These are phyloP conservation scores for Laburnicola sp. DNA, from an alignment of 2,329 filamentous ascomycete genomes.

Conservation along the genomic window DNA sequence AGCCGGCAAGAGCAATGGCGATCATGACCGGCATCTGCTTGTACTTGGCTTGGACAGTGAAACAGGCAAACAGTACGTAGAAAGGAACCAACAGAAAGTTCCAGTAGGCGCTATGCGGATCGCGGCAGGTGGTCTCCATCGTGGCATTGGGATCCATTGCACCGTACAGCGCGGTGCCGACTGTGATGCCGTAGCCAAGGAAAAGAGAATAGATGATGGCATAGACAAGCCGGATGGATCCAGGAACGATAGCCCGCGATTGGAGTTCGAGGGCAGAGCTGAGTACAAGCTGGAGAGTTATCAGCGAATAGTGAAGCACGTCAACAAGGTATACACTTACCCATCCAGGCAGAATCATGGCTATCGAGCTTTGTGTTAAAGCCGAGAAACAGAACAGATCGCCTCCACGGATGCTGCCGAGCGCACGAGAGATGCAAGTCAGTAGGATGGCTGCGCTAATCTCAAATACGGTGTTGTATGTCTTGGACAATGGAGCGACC, in stretches of 20 bases:
- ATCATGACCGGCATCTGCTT: constrained; percentile 77
- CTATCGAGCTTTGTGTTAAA: constrained; percentile 54
- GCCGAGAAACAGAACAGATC: constrained; percentile 54
- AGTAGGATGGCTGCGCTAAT: constrained; percentile 52
- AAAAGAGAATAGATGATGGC: constrained; percentile 57
- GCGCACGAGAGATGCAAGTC: constrained; percentile 52
- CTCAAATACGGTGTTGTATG: constrained; percentile 61
- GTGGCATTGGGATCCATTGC: constrained; percentile 51
- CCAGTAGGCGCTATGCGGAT: constrained; percentile 55
- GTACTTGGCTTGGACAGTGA: constrained; percentile 81
- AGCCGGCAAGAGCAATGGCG: constrained; percentile 70
- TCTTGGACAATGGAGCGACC: constrained; percentile 70
- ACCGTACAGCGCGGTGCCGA: constrained; percentile 53
- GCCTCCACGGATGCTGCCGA: constrained; percentile 50
- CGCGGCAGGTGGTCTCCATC: constrained; percentile 46
- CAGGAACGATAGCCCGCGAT: constrained; percentile 51
- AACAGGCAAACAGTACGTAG: constrained; percentile 67
- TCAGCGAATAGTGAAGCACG: background rate
- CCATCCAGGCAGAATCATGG: constrained; percentile 54
- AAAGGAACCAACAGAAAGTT: constrained; percentile 76
- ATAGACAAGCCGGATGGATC: constrained; percentile 54
- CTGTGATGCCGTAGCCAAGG: constrained; percentile 55
- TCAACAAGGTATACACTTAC: constrained; percentile 17
- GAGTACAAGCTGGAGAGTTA: constrained; percentile 43
- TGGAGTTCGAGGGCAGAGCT: constrained; percentile 54